Evolutionary conservation across 495 filamentous ascomycete species (phyloP).

Genomic region (Parathielavia appendiculata): DNA sequence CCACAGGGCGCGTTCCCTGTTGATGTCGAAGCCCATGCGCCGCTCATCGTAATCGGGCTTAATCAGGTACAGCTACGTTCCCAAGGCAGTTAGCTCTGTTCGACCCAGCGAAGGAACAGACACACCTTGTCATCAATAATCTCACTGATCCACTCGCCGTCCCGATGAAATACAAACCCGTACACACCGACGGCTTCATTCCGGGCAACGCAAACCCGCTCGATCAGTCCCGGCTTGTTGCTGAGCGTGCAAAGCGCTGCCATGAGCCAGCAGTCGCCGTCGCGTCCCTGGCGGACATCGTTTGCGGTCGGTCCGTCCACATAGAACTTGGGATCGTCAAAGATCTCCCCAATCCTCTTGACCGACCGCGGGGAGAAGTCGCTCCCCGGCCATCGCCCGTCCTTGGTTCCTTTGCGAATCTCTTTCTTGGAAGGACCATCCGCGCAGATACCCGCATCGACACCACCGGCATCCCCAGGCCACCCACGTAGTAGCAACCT

Average conservation of each 20-base stretch:
- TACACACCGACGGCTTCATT: slow-evolving; percentile 84
- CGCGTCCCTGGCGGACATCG: slow-evolving; percentile 71
- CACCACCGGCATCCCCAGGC: too few relatives aligned
- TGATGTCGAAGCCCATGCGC: slow-evolving; percentile 29
- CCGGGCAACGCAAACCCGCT: slow-evolving; percentile 74
- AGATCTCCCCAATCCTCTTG: slow-evolving; percentile 74
- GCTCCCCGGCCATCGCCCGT: slow-evolving; percentile 16
- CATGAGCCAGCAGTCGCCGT: slow-evolving; percentile 91
- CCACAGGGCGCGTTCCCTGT: slow-evolving; percentile 62
- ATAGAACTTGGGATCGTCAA: slow-evolving; percentile 80
- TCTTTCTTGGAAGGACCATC: slow-evolving; percentile 1
- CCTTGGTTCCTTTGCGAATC: not conserved
- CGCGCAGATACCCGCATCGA: not conserved
- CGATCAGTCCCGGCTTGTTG: slow-evolving; percentile 73
- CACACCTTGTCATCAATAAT: slow-evolving; percentile 66
- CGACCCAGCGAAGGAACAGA: not conserved
- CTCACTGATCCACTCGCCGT: slow-evolving; percentile 87
- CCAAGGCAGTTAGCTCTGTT: not conserved
- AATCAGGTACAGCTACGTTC: slow-evolving; percentile 59
- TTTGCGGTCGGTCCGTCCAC: slow-evolving; percentile 77
- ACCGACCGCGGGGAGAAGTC: slow-evolving; percentile 54
- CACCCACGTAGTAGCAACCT: too few relatives aligned
- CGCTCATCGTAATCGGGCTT: slow-evolving; percentile 76
- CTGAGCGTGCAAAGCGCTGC: slow-evolving; percentile 78
- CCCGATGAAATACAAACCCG: slow-evolving; percentile 89